Evolutionary conservation across 148 eudicot species (phyloP).

Genomic region (Simmondsia chinensis): DNA sequence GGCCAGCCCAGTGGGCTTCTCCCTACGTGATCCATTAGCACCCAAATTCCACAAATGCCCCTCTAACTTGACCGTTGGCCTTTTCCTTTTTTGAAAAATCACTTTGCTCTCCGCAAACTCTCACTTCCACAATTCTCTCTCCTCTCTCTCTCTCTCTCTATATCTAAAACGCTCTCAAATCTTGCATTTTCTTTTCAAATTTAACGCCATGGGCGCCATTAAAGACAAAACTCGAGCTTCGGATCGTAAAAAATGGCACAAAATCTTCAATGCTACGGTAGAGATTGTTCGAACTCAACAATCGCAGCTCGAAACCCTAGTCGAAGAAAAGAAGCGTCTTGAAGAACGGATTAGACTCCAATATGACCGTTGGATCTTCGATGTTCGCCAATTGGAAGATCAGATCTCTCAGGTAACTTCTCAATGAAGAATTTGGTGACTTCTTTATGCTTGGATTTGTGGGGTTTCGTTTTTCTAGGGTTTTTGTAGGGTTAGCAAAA

Average conservation of each 20-base stretch:
- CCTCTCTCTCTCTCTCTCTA: too few relatives aligned
- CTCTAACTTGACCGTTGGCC: too few relatives aligned
- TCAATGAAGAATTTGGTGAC: not conserved
- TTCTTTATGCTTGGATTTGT: not conserved
- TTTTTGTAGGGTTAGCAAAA: not conserved
- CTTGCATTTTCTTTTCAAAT: too few relatives aligned
- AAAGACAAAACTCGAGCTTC: too few relatives aligned
- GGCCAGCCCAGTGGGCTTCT: too few relatives aligned
- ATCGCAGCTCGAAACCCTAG: slow-evolving; percentile 25
- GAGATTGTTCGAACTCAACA: slow-evolving; percentile 20
- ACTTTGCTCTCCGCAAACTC: too few relatives aligned
- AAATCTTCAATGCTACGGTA: slow-evolving; percentile 26
- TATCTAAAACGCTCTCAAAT: too few relatives aligned
- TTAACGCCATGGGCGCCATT: too few relatives aligned
- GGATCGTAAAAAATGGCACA: slow-evolving; percentile 33
- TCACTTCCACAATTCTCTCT: too few relatives aligned
- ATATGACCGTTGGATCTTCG: slow-evolving; percentile 23
- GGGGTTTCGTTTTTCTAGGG: slow-evolving; percentile 4
- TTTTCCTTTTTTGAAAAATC: too few relatives aligned
- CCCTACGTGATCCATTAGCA: too few relatives aligned
- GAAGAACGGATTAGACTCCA: slow-evolving; percentile 26
- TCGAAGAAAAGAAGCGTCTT: slow-evolving; percentile 22
- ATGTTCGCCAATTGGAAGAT: slow-evolving; percentile 15
- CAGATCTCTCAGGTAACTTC: slow-evolving; percentile 32
- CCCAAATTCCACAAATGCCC: too few relatives aligned